phyloP scores from a whole-genome alignment of 2,329 filamentous ascomycete genomes.

The Scedosporium boydii region DNA sequence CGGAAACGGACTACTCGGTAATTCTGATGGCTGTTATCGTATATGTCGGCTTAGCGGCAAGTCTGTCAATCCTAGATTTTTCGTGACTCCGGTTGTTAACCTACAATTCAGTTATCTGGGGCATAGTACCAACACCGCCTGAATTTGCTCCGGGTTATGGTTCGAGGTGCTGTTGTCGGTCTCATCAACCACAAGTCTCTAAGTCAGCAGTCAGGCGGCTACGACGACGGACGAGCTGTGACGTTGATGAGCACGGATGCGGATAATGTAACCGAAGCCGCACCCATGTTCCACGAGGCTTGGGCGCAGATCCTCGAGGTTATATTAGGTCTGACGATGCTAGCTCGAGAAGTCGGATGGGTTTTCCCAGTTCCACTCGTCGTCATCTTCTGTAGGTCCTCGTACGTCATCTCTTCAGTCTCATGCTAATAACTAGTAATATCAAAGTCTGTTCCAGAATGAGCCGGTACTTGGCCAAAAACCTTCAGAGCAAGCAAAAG shows the following conservation, averaged over 20 bases:
- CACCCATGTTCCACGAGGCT: neutral
- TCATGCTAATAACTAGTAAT: neutral
- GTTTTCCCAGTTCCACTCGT: neutral
- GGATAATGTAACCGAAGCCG: neutral
- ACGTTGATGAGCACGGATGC: neutral
- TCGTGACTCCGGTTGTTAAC: neutral
- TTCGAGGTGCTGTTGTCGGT: neutral
- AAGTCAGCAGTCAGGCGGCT: neutral
- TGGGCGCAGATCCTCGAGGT: neutral
- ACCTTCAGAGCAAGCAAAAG: neutral
- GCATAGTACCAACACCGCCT: neutral
- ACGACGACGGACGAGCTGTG: neutral
- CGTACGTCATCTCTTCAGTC: neutral
- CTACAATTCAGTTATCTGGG: neutral
- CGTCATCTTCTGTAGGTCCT: neutral
- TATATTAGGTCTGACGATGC: neutral
- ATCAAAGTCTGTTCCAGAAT: neutral
- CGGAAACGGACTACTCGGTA: neutral
- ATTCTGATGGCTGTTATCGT: neutral
- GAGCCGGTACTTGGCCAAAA: neutral
- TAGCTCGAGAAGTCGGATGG: neutral
- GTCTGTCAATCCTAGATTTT: neutral
- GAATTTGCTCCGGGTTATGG: neutral
- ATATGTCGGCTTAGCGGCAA: neutral
- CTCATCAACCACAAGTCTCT: neutral